Base-by-base conservation (phyloP, 305 asterid species). In the Fraxinus nigra region DNA sequence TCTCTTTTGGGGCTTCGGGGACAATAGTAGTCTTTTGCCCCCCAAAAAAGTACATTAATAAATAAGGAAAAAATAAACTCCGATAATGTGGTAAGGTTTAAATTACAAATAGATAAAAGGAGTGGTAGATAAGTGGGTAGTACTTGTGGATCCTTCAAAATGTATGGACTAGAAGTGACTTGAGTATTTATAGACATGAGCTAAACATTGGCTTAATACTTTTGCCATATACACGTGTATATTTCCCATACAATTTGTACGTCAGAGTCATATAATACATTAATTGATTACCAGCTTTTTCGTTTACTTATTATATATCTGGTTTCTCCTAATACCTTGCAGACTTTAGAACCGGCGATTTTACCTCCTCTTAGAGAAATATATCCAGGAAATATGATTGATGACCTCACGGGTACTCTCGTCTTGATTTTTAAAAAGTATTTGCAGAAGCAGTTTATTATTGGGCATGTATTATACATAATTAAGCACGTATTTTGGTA, bases 341-440 rank as follows among this genome's bases (percentile, higher is more conserved):
- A 95, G 99, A 95, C 97, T 28, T 74, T 92, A 75, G 91, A 38
- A 81, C 99, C 99, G 72, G 92, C 98, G 40, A 86, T 95, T 83
- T 85, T 95, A 65, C 99, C 99, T 76, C 97, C 99, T 40, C 92
- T 95, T 46, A 87, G 78, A 82, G 98, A 94, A 73, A 91, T 95
- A 88, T 95, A 93, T 89, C 98, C 98, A 1, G 93, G 93, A 83
- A 95, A 94, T 87, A 90, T 95, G 93, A 86, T 51, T 80, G 97
- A 93, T 78, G 91, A 90, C 81, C 98, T 95, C 85, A 85, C 87
- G 85, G 99, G 99, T 94, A 89, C 77, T 67, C 40, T 46, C 32
- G 43, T 22, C 18, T 77, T 11, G 61, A 74, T n/a, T 63, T 72
- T 30, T 43, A 78, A 7, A 18, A 78, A 75, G 80, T 82, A 82